These are phyloP conservation scores for Phytophthora pisi DNA, from an alignment of 352 stramenopile genomes.

Conservation along the genomic window DNA sequence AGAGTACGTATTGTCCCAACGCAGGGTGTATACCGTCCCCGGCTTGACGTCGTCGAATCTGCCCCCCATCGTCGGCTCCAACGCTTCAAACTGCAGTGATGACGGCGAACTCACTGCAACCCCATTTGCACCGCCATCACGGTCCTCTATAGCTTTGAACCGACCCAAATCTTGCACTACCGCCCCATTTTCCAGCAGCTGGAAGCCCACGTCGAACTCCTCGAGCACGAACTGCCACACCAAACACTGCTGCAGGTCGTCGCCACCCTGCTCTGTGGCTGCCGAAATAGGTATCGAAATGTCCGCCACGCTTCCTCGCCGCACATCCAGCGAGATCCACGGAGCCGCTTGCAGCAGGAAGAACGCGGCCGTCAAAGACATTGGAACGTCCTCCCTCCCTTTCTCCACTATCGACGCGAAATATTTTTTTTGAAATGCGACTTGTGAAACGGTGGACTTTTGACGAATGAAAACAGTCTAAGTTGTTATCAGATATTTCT, in stretches of 20 bases:
- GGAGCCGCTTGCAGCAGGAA: constrained; percentile 65
- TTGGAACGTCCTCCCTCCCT: constrained; percentile 2
- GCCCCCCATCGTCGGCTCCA: constrained; percentile 39
- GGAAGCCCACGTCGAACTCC: constrained; percentile 68
- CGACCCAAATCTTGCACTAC: constrained; percentile 43
- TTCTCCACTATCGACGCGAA: constrained; percentile 25
- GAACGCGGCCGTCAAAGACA: constrained; percentile 33
- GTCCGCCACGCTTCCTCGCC: constrained; percentile 57
- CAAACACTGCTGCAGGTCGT: constrained; percentile 42
- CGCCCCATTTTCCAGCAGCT: constrained; percentile 53
- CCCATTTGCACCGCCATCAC: background rate
- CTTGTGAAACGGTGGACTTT: constrained; percentile 30
- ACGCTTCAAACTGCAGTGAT: constrained; percentile 14
- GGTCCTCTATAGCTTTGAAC: constrained; percentile 36
- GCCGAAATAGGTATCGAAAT: constrained; percentile 42
- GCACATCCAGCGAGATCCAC: constrained; percentile 54
- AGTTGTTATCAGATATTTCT: constrained; percentile 19
- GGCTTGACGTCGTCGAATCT: constrained; percentile 34
- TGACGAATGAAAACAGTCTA: constrained; percentile 38
- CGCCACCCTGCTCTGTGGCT: constrained; percentile 6
- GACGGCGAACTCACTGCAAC: background rate
- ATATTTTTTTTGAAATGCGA: constrained; percentile 19
- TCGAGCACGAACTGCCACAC: constrained; percentile 72
- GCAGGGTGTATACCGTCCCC: constrained; percentile 57
- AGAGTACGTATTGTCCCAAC: constrained; percentile 84